These are phyloP conservation scores for Yamadazyma trypodendri DNA, from an alignment of 1,139 yeast species.

Conservation along the genomic window DNA sequence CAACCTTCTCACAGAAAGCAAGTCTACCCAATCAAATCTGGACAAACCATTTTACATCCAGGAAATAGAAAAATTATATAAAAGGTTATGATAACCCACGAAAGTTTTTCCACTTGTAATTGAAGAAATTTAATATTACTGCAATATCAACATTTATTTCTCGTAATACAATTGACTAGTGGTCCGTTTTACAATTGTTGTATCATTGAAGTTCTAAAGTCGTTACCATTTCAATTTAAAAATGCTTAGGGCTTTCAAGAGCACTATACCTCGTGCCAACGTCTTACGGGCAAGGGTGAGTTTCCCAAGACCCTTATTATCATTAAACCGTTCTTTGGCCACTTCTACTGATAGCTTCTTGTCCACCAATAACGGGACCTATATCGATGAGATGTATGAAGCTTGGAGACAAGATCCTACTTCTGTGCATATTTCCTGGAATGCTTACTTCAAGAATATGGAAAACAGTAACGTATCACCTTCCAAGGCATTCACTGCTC, in stretches of 20 bases:
- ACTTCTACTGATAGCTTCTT: constrained; percentile 70
- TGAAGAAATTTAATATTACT: not conserved
- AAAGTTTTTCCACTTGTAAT: not conserved
- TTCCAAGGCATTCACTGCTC: constrained; percentile 78
- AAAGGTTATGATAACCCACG: constrained; percentile 4
- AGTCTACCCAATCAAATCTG: constrained; percentile 12
- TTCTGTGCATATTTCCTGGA: constrained; percentile 95
- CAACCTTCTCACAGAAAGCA: not conserved
- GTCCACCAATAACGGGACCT: constrained; percentile 82
- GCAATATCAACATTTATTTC: not conserved
- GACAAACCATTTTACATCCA: constrained; percentile 5
- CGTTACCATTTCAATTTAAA: not conserved
- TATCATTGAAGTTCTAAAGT: not conserved
- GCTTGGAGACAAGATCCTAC: constrained; percentile 91
- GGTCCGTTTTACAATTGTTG: constrained; percentile 4
- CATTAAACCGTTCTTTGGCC: constrained; percentile 64
- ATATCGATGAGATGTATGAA: constrained; percentile 96
- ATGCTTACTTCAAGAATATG: constrained; percentile 89
- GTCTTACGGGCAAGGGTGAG: constrained; percentile 19
- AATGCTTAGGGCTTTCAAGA: constrained; percentile 48
- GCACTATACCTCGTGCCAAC: constrained; percentile 37
- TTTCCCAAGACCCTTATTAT: constrained; percentile 7
- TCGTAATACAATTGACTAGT: too few relatives aligned
- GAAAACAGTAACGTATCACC: constrained; percentile 69
- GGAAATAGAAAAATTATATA: constrained; percentile 3